Evolutionary conservation across 306 rosid genomes (phyloP), one percentile per base, ranked within the genome.

Genomic region (Fragaria ananassa): DNA sequence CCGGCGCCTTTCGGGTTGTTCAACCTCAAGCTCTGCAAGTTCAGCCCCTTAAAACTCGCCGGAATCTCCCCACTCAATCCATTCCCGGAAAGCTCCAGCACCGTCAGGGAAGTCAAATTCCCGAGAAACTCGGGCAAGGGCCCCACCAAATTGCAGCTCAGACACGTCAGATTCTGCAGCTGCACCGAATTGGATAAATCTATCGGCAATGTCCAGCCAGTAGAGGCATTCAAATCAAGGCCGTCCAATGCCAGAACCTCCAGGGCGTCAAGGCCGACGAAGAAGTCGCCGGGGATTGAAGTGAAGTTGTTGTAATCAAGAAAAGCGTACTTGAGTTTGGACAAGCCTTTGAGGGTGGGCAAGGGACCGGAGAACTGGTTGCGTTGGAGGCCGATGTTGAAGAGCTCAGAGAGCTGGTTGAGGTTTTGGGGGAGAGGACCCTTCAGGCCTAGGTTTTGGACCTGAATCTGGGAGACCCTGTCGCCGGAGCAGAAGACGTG

Each of bases 391-490:
- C 99, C 99, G 7, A 96, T 2, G 75, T 92, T 93, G 11, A 10
- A n/a, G 11, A 96, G 97, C 83, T 63, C 74, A 7, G 86, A 39
- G 11, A 96, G 98, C 76, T 83, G 77, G 88, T 91, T 91, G 53
- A 96, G 80, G 74, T 81, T 88, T 64, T 54, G 77, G 0, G 99
- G 97, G 23, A 96, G 77, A 62, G 93, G 91, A 10, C 99, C 99
- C 1, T 69, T 77, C 60, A 96, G 81, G 54, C 85, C 91, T 7
- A 92, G 9, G 6, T 80, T 71, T 78, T 91, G 91, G 8, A 92
- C 86, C 72, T 96, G 97, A 91, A 96, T 91, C 86, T 96, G 99
- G 18, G 85, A 10, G 19, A 86, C 93, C 25, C 93, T 83, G 67
- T 64, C 12, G 1, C 79, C 91, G 2, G 71, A n/a, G 68, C 99